Base-by-base conservation (phyloP, 1,284 basidiomycete genomes). In the Apiotrichum mycotoxinovorans region DNA sequence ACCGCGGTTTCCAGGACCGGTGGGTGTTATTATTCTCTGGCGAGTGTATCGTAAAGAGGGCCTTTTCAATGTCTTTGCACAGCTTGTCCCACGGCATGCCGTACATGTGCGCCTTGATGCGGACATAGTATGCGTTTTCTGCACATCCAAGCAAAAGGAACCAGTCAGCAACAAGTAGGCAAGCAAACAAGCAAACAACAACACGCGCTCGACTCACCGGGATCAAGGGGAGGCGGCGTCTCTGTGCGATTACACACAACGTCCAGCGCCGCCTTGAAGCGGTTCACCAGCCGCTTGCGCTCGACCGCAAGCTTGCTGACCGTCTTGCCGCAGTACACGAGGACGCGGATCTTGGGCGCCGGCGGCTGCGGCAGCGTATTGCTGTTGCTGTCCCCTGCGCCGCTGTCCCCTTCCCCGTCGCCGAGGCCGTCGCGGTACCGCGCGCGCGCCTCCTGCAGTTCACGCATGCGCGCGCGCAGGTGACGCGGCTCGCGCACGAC, bases 231-330 rank as follows among this genome's bases (percentile, higher is more conserved):
- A 46, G 52, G 46, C 40, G 34, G 25, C 14, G 18, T n/a, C 2
- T 33, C 30, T 10, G 30, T 10, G 22, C 34, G 22, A 26, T 50
- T 50, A 10, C 48, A 38, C 15, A 67, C 59, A 7, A 22, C 23
- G 8, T 61, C 51, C 22, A 63, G 33, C 23, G 62, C 66, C 0
- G 62, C 44, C 35, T 48, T 60, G 22, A 65, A 48, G n/a, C 58
- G 48, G n/a, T 49, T 49, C 33, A 50, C 42, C 9, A 48, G 57
- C 12, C 45, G 55, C 30, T 56, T 60, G 20, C 66, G 47, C 58
- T 67, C 66, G 1, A 64, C 58, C 9, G 66, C 64, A 12, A 66
- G 20, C 34, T 64, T 65, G 25, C 45, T 51, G 17, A 67, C 41
- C 30, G 14, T 30, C 40, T 63, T 64, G 42, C 14, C 23, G 23